phyloP scores from a whole-genome alignment of 139 green algal genomes.

The Chlorella sp. region DNA sequence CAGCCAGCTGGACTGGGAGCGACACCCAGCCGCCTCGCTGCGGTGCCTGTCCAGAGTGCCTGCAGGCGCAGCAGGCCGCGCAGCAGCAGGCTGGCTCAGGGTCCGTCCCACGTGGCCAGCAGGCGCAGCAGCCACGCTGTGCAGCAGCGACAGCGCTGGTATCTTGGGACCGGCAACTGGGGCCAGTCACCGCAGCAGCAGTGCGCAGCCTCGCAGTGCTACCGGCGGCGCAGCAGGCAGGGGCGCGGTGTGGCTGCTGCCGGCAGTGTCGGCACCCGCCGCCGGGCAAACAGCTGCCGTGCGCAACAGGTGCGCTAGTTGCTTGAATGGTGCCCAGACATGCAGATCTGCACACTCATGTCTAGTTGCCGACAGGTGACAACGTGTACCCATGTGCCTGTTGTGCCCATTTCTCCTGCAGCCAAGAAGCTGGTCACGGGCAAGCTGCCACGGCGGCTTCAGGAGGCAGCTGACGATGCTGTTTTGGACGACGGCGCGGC shows the following conservation, averaged over 20 bases:
- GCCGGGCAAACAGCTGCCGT: not conserved
- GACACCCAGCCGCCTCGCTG: slow-evolving; percentile 4
- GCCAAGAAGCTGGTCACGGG: slow-evolving; percentile 6
- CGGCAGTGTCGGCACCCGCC: slow-evolving; percentile 1
- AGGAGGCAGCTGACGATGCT: not conserved
- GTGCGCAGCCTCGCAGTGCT: not conserved
- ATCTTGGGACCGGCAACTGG: slow-evolving; percentile 23
- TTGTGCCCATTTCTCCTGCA: not conserved
- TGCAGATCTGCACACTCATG: no score
- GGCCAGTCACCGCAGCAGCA: slow-evolving; percentile 13
- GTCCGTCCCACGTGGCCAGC: not conserved
- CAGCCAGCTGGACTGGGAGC: not conserved
- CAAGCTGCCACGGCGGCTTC: slow-evolving; percentile 5
- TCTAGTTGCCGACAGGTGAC: no score
- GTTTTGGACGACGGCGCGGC: not conserved
- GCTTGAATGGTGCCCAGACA: no score
- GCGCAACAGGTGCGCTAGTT: slow-evolving; percentile 2
- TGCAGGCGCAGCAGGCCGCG: not conserved
- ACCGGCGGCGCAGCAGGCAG: not conserved
- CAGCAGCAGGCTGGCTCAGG: not conserved
- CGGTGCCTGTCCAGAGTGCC: not conserved
- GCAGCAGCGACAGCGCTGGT: not conserved
- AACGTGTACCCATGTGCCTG: no score
- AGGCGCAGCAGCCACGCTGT: not conserved
- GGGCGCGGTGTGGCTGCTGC: slow-evolving; percentile 16